phyloP scores from a whole-genome alignment of 2,329 filamentous ascomycete genomes.

The Leptographium procerum region DNA sequence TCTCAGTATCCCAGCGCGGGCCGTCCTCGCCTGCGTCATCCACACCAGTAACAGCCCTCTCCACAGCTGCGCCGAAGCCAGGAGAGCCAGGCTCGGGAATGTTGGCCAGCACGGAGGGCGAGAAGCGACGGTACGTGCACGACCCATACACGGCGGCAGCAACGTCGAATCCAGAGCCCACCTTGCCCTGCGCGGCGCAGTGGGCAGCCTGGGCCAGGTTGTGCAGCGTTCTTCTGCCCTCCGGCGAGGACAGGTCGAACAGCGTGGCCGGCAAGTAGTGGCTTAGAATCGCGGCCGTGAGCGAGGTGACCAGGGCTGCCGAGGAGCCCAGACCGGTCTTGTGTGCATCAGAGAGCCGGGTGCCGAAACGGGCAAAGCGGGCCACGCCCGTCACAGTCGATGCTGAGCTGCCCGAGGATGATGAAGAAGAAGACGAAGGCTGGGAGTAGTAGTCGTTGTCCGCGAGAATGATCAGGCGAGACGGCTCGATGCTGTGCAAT shows the following conservation, averaged over 20 bases:
- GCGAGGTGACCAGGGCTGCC: conserved; percentile 80
- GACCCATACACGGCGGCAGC: conserved; percentile 87
- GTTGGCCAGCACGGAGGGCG: conserved; percentile 56
- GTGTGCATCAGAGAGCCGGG: conserved; percentile 66
- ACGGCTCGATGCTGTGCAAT: conserved; percentile 46
- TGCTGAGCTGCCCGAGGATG: conserved; percentile 8
- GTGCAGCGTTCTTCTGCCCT: conserved; percentile 57
- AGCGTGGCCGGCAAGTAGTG: conserved; percentile 53
- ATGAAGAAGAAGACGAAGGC: conserved; percentile 29
- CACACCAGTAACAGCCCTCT: conserved; percentile 51
- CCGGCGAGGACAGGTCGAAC: conserved; percentile 45
- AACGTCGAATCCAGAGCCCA: conserved; percentile 92
- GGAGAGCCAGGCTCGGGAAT: conserved; percentile 55
- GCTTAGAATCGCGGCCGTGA: conserved; percentile 65
- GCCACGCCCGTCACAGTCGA: conserved; percentile 23
- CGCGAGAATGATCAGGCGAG: conserved; percentile 76
- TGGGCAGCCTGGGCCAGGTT: conserved; percentile 91
- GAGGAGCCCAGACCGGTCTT: conserved; percentile 96
- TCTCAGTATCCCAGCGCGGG: conserved; percentile 66
- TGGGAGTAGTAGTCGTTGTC: conserved; percentile 96
- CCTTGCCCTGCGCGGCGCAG: conserved; percentile 92
- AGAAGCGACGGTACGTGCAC: conserved; percentile 87
- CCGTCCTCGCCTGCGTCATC: conserved; percentile 21
- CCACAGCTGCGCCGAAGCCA: conserved; percentile 56
- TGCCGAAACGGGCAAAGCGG: conserved; percentile 68